These are phyloP conservation scores for Cryphonectria carpinicola DNA, from an alignment of 2,329 filamentous ascomycete species.

Conservation along the genomic window DNA sequence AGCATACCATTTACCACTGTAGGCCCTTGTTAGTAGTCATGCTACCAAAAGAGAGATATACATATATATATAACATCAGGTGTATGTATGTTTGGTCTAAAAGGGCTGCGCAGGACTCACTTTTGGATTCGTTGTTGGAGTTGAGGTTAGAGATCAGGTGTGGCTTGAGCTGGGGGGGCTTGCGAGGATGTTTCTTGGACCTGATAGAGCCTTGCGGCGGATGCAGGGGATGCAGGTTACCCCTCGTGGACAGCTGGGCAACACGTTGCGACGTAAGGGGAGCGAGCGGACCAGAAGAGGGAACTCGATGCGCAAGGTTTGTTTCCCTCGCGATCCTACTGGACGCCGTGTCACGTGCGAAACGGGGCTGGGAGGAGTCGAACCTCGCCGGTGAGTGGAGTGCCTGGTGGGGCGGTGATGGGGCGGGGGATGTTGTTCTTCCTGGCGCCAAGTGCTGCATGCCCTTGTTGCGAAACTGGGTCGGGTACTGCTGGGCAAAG, in stretches of 20 bases:
- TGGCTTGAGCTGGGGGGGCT: constrained; percentile 70
- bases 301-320: constrained; percentile 61
- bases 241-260: constrained; percentile 55
- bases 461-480: constrained; percentile 59
- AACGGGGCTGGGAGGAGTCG: constrained; percentile 61
- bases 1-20: constrained; percentile 91
- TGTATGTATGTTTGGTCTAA: too few species aligned
- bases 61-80: background rate
- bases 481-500: constrained; percentile 63
- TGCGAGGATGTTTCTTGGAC: constrained; percentile 59
- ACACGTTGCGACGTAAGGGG: constrained; percentile 60
- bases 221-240: constrained; percentile 49
- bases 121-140: constrained; percentile 74
- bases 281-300: constrained; percentile 56
- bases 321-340: constrained; percentile 69
- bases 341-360: constrained; percentile 67
- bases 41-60: background rate
- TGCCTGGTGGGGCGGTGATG: constrained; percentile 57
- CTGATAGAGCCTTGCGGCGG: constrained; percentile 48
- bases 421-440: constrained; percentile 56
- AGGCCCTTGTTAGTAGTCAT: constrained; percentile 19
- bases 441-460: constrained; percentile 60
- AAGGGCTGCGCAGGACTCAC: constrained; percentile 54
- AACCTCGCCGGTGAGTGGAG: constrained; percentile 54
- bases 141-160: constrained; percentile 87